phyloP scores from a whole-genome alignment of 2,329 filamentous ascomycete genomes.

The Aureobasidium subglaciale region DNA sequence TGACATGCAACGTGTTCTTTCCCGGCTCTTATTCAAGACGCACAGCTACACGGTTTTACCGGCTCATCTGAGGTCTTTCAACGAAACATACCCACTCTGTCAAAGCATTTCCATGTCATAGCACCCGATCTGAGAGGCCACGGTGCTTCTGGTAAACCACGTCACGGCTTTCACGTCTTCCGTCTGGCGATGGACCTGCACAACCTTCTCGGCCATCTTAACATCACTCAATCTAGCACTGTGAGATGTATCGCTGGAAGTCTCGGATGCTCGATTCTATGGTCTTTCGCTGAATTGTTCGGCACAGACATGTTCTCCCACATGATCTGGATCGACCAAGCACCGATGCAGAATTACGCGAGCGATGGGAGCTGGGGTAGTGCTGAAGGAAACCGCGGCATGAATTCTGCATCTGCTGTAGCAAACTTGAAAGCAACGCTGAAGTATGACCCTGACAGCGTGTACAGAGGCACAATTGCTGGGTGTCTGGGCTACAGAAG shows the following conservation, averaged over 20 bases:
- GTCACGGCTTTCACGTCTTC: neutral
- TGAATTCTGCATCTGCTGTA: constrained; percentile 6
- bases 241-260: constrained; percentile 9
- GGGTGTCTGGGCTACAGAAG: constrained; percentile 5
- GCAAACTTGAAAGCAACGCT: constrained; percentile 1
- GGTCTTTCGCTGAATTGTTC: neutral
- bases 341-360: constrained; percentile 6
- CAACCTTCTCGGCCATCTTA: neutral
- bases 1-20: neutral
- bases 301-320: neutral
- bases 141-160: neutral
- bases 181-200: constrained; percentile 9
- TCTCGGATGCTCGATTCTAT: constrained; percentile 6
- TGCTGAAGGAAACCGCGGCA: constrained; percentile 6
- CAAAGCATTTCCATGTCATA: neutral
- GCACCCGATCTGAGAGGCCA: neutral
- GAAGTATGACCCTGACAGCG: constrained; percentile 6
- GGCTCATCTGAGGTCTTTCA: constrained; percentile 2
- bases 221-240: neutral
- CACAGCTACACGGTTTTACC: constrained; percentile 2
- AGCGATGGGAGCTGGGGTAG: constrained; percentile 4
- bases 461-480: neutral
- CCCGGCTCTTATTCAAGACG: neutral
- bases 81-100: neutral
- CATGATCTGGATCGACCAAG: constrained; percentile 7